Evolutionary conservation across 1,284 basidiomycete species (phyloP), one percentile per base, ranked within the genome.

Genomic region (Cryptococcus sp.): DNA sequence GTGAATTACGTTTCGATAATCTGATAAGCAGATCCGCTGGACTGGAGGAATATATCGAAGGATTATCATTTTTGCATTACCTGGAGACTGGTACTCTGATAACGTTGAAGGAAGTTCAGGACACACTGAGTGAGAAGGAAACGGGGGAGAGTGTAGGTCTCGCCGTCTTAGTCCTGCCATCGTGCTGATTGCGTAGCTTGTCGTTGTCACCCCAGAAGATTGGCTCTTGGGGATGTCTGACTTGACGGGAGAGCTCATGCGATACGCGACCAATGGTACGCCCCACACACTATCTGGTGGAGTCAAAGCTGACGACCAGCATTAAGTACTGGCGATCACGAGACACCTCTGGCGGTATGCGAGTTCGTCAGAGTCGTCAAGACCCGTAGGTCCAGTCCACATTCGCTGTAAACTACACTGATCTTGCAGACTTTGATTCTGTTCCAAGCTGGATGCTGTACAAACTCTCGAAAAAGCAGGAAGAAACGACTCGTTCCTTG

Each of bases 221-320:
- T 98, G 97, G 70, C 78, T 97, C 14, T 82, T 98, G 2, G 94
- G 94, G 14, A 77, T 97, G 25, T 91, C 90, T 1, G 94, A 98
- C 72, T 78, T 98, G 31, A 96, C 91, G 0, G 94, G 94, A 40
- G 94, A 98, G 74, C 82, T 91, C 58, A 98, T 98, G 94, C 83
- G 94, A 34, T 88, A 87, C 57, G 91, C 91, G 3, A 96, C 93
- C 55, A 87, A 74, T 55, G 66, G 67, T 69, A 48, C 48, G 70
- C 52, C 16, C 13, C 21, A 11, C 42, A 28, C 24, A 4, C n/a
- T 18, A 11, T 32, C 28, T 28, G 31, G 4, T 22, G 19, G 31
- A n/a, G 28, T 19, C 11, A 44, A 52, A 55, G 16, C 53, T 56
- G 40, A 53, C 56, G 5, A 48, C 16, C 37, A 73, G 72, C 72